Conservation (phyloP, 2,329 filamentous ascomycete genomes). For the Penicillium paneum region DNA sequence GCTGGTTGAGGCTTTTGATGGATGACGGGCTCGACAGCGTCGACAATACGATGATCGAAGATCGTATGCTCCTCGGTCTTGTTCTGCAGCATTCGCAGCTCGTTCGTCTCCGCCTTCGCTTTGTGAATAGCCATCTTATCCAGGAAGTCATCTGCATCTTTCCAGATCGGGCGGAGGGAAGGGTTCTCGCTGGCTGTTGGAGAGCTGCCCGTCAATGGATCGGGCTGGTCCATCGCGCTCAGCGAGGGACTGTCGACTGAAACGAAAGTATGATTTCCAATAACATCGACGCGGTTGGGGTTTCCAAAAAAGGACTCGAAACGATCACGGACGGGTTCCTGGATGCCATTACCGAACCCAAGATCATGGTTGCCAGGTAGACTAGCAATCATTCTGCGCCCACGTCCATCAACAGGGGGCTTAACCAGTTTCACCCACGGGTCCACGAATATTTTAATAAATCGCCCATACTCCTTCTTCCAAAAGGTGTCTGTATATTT, state of each 20-base stretch:
- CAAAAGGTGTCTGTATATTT: slow-evolving; percentile 80
- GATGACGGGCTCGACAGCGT: slow-evolving; percentile 48
- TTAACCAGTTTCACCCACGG: slow-evolving; percentile 61
- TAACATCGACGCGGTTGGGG: slow-evolving; percentile 82
- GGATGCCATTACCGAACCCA: slow-evolving; percentile 83
- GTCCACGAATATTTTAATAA: slow-evolving; percentile 78
- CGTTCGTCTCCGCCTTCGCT: slow-evolving; percentile 64
- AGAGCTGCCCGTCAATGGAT: slow-evolving; percentile 47
- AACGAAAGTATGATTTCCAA: slow-evolving; percentile 94
- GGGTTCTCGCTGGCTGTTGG: slow-evolving; percentile 47
- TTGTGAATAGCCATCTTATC: slow-evolving; percentile 63
- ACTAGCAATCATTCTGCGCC: slow-evolving; percentile 76
- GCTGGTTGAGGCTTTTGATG: slow-evolving; percentile 20
- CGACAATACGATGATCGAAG: slow-evolving; percentile 60
- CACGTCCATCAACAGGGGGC: slow-evolving; percentile 58
- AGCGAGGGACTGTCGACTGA: slow-evolving; percentile 86
- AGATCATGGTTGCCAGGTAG: slow-evolving; percentile 94
- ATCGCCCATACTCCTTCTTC: slow-evolving; percentile 81
- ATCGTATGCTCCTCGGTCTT: slow-evolving; percentile 51
- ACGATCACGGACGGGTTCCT: slow-evolving; percentile 72
- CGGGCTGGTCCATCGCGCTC: slow-evolving; percentile 65
- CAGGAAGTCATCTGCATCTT: slow-evolving; percentile 73
- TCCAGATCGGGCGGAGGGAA: slow-evolving; percentile 63
- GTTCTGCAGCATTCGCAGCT: slow-evolving; percentile 64
- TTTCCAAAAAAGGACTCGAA: slow-evolving; percentile 89